Evolutionary conservation across 208 protist genomes (phyloP), one percentile per base, ranked within the genome.

Genomic region (Naegleria fowleri): DNA sequence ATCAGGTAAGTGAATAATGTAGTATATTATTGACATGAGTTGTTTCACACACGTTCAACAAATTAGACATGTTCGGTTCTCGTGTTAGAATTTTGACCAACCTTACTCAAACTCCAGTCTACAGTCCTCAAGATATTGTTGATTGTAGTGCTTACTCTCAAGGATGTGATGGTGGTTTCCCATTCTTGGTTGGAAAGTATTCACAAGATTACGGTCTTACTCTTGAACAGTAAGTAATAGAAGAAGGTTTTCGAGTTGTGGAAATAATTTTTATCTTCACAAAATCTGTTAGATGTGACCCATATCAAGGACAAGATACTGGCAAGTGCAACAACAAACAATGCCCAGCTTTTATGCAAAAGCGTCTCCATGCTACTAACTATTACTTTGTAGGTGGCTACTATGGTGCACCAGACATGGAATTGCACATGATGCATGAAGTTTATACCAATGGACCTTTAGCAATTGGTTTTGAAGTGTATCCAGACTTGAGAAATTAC

Each of bases 81-180:
- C 9, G 83, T 25, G 40, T 87, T 51, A 16, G 83, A 29, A 87
- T 87, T 51, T 52, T 87, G 15, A 51, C 83, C 38, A 87, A 87
- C 4, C 15, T 39, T 15, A 87, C 13, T 29, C 22, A 55, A 52
- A 41, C 11, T 2, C 22, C 83, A 41, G 4, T 87, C n/a, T 52
- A 39, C 13, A 19, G 38, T 51, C 83, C 83, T 36, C 83, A 87
- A 51, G 40, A 87, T 55, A 36, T 87, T 25, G 83, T 87, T 0
- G 19, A 25, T 25, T 87, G 83, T 52, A 39, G 25, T 19, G n/a
- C 7, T 51, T 87, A 87, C 15, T 39, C 11, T 51, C 83, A 87
- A 87, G n/a, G n/a, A 51, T 87, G 83, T 51, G n/a, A 36, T 29
- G 83, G 83, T 41, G 83, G 83, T 51, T 87, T 87, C 41, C 83